Percentiles rank a stretch among this genome's conserved stretches.
Evolutionary conservation across 768 basidiomycete species (phyloP).

Genomic region (Lentinula boryana): DNA sequence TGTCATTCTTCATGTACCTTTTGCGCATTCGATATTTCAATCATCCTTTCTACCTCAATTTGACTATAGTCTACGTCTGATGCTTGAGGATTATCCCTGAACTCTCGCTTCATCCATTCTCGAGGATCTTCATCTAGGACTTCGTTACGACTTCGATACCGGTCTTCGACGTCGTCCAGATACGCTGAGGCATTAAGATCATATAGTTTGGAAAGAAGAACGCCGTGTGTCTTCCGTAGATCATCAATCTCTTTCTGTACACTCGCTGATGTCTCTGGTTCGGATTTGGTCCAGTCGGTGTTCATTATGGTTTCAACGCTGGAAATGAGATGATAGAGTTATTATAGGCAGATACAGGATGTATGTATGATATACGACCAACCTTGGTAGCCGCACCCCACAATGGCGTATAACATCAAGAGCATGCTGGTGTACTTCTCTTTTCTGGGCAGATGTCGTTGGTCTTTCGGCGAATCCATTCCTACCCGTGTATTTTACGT

Average conservation of each 20-base stretch:
- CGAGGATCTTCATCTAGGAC: background rate
- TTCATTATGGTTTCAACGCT: background rate
- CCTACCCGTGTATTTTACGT: background rate
- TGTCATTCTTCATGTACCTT: background rate
- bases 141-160: constrained; percentile 2
- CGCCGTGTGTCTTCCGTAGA: background rate
- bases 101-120: background rate
- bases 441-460: background rate
- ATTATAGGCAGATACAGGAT: no score
- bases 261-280: background rate
- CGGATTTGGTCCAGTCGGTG: constrained; percentile 1
- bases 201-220: background rate
- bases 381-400: background rate
- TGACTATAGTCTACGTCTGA: background rate
- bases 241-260: constrained; percentile 1
- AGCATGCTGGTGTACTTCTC: constrained; percentile 3
- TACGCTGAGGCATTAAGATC: background rate
- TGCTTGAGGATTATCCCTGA: background rate
- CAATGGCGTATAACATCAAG: background rate
- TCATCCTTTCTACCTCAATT: background rate
- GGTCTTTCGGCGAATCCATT: constrained; percentile 4
- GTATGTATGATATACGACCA: background rate
- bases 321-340: no score
- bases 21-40: background rate
- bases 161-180: background rate